A percentile compares a stretch with the other conserved stretches of the same genome.
Evolutionary conservation across 495 filamentous ascomycete species (phyloP).

Genomic region (Annulohypoxylon moriforme): DNA sequence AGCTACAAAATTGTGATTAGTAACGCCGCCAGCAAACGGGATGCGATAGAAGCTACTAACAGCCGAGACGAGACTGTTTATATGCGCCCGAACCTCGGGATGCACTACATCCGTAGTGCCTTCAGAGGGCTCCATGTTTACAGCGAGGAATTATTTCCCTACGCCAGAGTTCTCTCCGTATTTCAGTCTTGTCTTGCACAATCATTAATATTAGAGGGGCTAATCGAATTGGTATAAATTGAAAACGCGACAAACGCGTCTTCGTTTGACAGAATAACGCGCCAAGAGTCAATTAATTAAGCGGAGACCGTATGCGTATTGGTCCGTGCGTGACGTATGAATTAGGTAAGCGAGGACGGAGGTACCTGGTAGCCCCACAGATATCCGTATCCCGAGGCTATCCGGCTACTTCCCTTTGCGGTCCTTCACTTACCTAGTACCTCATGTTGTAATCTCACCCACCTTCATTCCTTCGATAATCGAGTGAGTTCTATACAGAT

Average conservation of each 20-base stretch:
- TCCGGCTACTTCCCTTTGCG: conserved; percentile 31
- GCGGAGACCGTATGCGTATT: neutral
- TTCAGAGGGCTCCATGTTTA: conserved; percentile 63
- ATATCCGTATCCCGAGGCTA: conserved; percentile 59
- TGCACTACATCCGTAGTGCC: conserved; percentile 72
- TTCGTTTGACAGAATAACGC: conserved; percentile 33
- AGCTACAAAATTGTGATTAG: conserved; percentile 66
- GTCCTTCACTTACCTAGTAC: conserved; percentile 13
- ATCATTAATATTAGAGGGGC: conserved; percentile 30
- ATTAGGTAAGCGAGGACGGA: neutral
- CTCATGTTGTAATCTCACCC: conserved; percentile 13
- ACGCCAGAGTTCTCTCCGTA: conserved; percentile 24
- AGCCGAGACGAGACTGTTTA: conserved; percentile 90
- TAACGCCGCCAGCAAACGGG: conserved; percentile 2
- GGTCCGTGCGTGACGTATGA: neutral
- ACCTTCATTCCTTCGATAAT: conserved; percentile 21
- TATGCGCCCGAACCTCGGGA: conserved; percentile 88
- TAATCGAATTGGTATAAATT: conserved; percentile 36
- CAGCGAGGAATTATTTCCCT: conserved; percentile 39
- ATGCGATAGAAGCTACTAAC: conserved; percentile 64
- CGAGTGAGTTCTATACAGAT: neutral
- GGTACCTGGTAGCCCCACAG: conserved; percentile 41
- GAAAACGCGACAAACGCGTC: conserved; percentile 42
- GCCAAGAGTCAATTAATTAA: conserved; percentile 11
- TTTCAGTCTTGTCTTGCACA: conserved; percentile 23